Base-by-base conservation (phyloP, 2,329 filamentous ascomycete species). In the Xylaria sp. region DNA sequence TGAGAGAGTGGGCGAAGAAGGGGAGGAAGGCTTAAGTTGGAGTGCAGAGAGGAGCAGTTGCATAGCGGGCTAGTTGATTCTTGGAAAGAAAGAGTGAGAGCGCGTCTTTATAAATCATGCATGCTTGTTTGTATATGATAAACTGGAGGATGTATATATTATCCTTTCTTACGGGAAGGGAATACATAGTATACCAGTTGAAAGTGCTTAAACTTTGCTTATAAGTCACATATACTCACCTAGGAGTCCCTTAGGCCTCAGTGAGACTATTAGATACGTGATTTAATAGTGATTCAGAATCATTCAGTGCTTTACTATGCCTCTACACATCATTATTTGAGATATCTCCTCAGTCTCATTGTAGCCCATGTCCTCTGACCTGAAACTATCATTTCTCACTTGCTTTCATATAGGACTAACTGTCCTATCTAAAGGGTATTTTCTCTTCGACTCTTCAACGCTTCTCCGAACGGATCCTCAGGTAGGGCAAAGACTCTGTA, bases 1-100 rank as follows among this genome's bases (percentile, higher is more conserved):
- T 99, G 65, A 85, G 96, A 69, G 91, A 93, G 74, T 97, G 94
- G 95, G 92, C 92, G 2, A 93, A 88, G 77, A 78, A 77, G 61
- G 52, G 52, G 41, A 71, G 25, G 63, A 63, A 46, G 52, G 13
- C 12, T 12, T 71, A 55, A 66, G 55, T 5, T 25, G 10, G 52
- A 20, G 20, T 50, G 25, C 20, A 25, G 18, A 1, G 18, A 60
- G 8, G 5, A 34, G 20, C 4, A 8, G 18, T 28, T 52, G 23
- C 7, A 54, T 34, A 44, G 34, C 7, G 18, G 39, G n/a, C 13
- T 4, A 15, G n/a, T 32, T 9, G 5, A 39, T 28, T 44, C 59
- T 41, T 8, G 6, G 41, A 46, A 55, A 41, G 28, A 4, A 10
- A 13, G n/a, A 39, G 32, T 25, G 1, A 9, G 37, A 46, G 13